phyloP scores from a whole-genome alignment of 306 rosid species.

The Cucurbita maxima region DNA sequence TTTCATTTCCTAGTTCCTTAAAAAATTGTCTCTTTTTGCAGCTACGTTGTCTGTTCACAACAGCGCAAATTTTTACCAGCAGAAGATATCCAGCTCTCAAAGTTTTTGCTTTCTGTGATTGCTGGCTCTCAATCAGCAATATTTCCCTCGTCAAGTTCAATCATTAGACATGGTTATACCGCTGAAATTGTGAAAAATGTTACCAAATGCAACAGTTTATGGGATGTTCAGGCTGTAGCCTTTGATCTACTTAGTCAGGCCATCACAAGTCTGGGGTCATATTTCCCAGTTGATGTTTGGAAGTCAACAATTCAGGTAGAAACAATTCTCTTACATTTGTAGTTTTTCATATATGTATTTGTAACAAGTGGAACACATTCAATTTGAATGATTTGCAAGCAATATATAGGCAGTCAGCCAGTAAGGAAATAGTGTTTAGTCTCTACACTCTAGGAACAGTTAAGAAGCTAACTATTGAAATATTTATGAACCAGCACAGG shows the following conservation, averaged over 20 bases:
- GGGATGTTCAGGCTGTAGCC: slow-evolving; percentile 57
- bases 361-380: neutral
- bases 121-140: slow-evolving; percentile 28
- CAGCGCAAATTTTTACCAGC: slow-evolving; percentile 33
- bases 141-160: slow-evolving; percentile 16
- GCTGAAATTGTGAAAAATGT: slow-evolving; percentile 22
- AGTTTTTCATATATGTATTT: neutral
- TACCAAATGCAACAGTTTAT: slow-evolving; percentile 27
- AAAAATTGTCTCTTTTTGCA: slow-evolving; percentile 14
- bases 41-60: slow-evolving; percentile 31
- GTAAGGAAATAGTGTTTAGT: neutral
- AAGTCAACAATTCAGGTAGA: slow-evolving; percentile 58
- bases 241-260: slow-evolving; percentile 57
- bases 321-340: neutral
- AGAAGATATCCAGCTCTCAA: slow-evolving; percentile 43
- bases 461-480: neutral
- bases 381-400: neutral
- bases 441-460: neutral
- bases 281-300: slow-evolving; percentile 55
- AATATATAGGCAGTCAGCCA: neutral
- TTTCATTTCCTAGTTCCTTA: neutral
- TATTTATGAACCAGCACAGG: neutral
- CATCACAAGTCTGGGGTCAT: slow-evolving; percentile 50
- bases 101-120: slow-evolving; percentile 58
- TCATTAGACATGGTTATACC: slow-evolving; percentile 17